These are phyloP conservation scores for Filobasidium uniguttulatum DNA, from an alignment of 1,284 basidiomycete genomes.

Conservation along the genomic window DNA sequence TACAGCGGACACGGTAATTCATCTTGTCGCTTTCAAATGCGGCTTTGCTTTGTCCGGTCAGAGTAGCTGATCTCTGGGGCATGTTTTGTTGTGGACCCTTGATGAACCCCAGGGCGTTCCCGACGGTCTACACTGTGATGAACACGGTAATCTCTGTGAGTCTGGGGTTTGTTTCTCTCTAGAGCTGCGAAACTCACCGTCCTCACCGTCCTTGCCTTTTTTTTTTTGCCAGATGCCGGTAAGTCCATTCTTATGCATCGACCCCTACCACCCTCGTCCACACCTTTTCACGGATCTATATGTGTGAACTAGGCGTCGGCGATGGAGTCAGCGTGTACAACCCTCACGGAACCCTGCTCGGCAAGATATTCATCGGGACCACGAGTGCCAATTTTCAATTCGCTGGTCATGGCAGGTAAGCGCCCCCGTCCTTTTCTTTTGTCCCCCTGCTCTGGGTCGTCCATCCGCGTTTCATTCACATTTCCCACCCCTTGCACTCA, in stretches of 20 bases:
- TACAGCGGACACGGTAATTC: no score
- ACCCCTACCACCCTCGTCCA: not conserved
- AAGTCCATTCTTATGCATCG: not conserved
- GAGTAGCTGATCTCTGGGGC: no score
- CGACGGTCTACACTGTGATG: slow-evolving; percentile 45
- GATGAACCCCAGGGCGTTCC: slow-evolving; percentile 6
- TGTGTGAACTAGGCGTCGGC: slow-evolving; percentile 42
- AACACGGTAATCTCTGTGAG: slow-evolving; percentile 50
- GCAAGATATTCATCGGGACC: slow-evolving; percentile 56
- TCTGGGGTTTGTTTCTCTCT: not conserved
- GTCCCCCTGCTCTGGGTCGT: not conserved
- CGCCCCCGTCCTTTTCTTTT: not conserved
- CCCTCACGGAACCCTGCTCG: slow-evolving; percentile 48
- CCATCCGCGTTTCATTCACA: no score
- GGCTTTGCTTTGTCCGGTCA: no score
- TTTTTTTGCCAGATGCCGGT: not conserved
- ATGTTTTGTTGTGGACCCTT: no score
- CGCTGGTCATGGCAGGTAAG: slow-evolving; percentile 16
- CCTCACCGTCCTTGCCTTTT: not conserved
- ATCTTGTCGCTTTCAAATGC: no score
- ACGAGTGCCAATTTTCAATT: slow-evolving; percentile 44
- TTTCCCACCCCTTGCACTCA: not conserved
- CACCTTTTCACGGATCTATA: not conserved
- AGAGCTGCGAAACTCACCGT: slow-evolving; percentile 1
- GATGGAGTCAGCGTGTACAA: slow-evolving; percentile 65